Evolutionary conservation across 371 early-diverging fungal genomes (phyloP).

Genomic region (Mortierella sp.): DNA sequence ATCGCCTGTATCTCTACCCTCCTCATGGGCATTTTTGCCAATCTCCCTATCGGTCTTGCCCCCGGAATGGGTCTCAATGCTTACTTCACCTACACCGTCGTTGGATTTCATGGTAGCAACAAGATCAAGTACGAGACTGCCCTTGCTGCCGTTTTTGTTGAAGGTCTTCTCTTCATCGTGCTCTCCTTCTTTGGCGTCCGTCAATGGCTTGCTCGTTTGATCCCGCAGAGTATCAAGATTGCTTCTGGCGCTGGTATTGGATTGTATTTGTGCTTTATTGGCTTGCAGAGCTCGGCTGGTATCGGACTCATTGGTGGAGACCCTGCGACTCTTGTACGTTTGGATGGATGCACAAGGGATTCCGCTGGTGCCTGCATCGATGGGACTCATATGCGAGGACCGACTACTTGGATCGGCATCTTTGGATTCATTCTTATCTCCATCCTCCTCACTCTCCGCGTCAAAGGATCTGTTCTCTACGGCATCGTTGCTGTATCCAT

Average conservation of each 20-base stretch:
- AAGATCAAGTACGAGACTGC: constrained; percentile 79
- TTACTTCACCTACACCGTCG: constrained; percentile 86
- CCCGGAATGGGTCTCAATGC: constrained; percentile 90
- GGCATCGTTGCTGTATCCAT: constrained; percentile 79
- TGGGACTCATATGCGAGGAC: constrained; percentile 73
- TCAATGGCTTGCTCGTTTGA: constrained; percentile 82
- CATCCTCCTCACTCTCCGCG: constrained; percentile 71
- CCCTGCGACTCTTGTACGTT: constrained; percentile 74
- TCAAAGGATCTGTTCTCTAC: constrained; percentile 80
- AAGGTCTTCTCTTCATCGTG: constrained; percentile 81
- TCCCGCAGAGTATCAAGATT: constrained; percentile 80
- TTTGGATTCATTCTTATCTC: constrained; percentile 80
- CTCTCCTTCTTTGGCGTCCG: constrained; percentile 83
- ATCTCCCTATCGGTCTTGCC: constrained; percentile 84
- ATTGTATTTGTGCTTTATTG: constrained; percentile 81
- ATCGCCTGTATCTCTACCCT: constrained; percentile 68
- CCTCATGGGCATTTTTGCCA: constrained; percentile 79
- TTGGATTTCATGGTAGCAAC: constrained; percentile 83
- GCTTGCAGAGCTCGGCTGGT: constrained; percentile 82
- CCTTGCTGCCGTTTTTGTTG: constrained; percentile 84
- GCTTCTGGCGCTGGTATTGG: constrained; percentile 87
- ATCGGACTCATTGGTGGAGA: constrained; percentile 79
- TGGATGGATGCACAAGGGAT: constrained; percentile 72
- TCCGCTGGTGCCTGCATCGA: constrained; percentile 64
- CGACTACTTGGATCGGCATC: constrained; percentile 81